Base-by-base conservation (phyloP, 441 rosid species). In the Flueggea neowawraea region DNA sequence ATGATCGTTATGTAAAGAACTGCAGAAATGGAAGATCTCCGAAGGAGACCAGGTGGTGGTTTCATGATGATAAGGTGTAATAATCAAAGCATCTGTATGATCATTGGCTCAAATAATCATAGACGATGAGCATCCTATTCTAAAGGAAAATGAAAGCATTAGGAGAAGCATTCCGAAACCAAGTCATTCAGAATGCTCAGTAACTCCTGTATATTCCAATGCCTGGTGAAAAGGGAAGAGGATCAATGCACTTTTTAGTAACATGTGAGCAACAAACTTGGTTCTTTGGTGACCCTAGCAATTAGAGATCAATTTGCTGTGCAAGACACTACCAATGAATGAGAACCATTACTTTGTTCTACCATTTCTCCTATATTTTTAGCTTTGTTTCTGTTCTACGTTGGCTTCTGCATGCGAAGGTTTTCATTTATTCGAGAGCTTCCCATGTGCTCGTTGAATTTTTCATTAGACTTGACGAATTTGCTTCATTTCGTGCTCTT, bases 11-110 rank as follows among this genome's bases (percentile, higher is more conserved):
- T 73, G 90, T 91, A 65, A 90, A 75, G 95, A 95, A 88, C 76
- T 95, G 99, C 75, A 86, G 90, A 75, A 92, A 91, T 54, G 99
- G 99, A 12, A 82, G 95, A 68, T 95, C 99, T 66, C 99, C 99
- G 0, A 95, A 91, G 85, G 97, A 95, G 88, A 95, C 99, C 53
- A 87, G 95, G 81, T 95, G 99, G 99, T 81, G 98, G 84, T 95
- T 91, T 80, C 98, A 95, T 55, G 99, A 95, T 43, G 99, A 95
- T 63, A 95, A 91, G 80, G 97, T 95, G 61, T 95, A 82, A 76
- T 39, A 44, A 64, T 13, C 12, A 33, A 60, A 52, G 71, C 68
- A 69, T 72, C 64, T 58, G 51, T 14, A 58, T 69, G 58, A 64
- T 39, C 73, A 51, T 62, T 78, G 67, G 68, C 68, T 51, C 22